Percentiles rank a stretch among this genome's conserved stretches.
Evolutionary conservation across 148 eudicot species (phyloP).

Genomic region (Cornus controversa): DNA sequence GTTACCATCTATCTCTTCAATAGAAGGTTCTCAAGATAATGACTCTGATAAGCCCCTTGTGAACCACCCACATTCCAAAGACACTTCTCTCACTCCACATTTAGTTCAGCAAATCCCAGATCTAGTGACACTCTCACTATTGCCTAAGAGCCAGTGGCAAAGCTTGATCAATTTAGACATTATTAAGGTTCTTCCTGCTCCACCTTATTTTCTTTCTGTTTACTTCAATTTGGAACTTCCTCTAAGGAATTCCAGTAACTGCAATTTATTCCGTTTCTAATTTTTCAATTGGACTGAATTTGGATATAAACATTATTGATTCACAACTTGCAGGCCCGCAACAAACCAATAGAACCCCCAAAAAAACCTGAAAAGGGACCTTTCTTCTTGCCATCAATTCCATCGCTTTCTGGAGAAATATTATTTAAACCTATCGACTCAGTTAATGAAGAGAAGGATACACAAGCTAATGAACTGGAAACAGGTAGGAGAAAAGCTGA

Average conservation of each 20-base stretch:
- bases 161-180: constrained; percentile 92
- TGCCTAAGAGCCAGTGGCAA: constrained; percentile 99
- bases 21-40: constrained; percentile 39
- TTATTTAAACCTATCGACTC: constrained; percentile 51
- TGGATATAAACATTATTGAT: background rate
- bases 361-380: constrained; percentile 95
- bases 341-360: constrained; percentile 94
- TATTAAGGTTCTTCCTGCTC: constrained; percentile 59
- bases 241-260: background rate
- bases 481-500: constrained; percentile 25
- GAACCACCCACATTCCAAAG: constrained; percentile 25
- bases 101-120: constrained; percentile 74
- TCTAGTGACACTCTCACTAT: constrained; percentile 82
- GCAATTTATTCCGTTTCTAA: too few species aligned
- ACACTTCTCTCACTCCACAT: constrained; percentile 15
- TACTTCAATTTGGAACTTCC: background rate
- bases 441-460: constrained; percentile 42
- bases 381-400: constrained; percentile 88
- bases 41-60: constrained; percentile 32
- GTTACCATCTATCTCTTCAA: constrained; percentile 70
- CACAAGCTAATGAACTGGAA: constrained; percentile 20
- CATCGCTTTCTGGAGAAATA: constrained; percentile 87
- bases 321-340: constrained; percentile 57
- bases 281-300: background rate
- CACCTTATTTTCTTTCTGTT: background rate